Evolutionary conservation across 306 rosid genomes (phyloP).

Genomic region (Cucurbita ficifolia): DNA sequence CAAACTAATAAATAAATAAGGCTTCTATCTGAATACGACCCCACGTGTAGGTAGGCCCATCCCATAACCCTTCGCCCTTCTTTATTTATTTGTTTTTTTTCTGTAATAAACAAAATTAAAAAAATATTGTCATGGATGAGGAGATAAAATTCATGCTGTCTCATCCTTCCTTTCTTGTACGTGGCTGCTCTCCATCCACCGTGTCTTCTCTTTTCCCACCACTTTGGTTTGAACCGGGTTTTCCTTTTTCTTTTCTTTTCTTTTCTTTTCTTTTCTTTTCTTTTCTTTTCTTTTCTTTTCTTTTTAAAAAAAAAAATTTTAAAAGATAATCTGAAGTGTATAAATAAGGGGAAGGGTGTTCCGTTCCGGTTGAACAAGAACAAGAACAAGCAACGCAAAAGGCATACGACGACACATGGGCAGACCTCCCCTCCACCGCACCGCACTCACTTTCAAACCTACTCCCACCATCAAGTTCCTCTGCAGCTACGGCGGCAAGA

Average conservation of each 20-base stretch:
- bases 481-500: constrained; percentile 86
- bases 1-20: background rate
- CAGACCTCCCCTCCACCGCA: constrained; percentile 17
- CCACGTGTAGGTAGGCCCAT: background rate
- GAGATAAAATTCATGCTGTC: background rate
- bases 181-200: background rate
- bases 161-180: background rate
- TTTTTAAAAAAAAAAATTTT: too few relatives aligned
- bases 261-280: background rate
- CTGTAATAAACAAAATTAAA: background rate
- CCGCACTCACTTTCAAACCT: constrained; percentile 5
- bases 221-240: too few relatives aligned
- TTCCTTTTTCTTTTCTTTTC: too few relatives aligned
- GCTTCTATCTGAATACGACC: background rate
- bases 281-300: too few relatives aligned
- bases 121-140: background rate
- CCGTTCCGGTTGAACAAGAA: too few relatives aligned
- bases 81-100: background rate
- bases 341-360: too few relatives aligned
- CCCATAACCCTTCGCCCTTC: background rate
- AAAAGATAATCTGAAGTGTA: too few relatives aligned
- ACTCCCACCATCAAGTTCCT: constrained; percentile 48
- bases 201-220: background rate
- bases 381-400: too few relatives aligned
- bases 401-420: constrained; percentile 16